Base-by-base conservation (phyloP, 1,139 yeast genomes). In the Kodamaea sp. region DNA sequence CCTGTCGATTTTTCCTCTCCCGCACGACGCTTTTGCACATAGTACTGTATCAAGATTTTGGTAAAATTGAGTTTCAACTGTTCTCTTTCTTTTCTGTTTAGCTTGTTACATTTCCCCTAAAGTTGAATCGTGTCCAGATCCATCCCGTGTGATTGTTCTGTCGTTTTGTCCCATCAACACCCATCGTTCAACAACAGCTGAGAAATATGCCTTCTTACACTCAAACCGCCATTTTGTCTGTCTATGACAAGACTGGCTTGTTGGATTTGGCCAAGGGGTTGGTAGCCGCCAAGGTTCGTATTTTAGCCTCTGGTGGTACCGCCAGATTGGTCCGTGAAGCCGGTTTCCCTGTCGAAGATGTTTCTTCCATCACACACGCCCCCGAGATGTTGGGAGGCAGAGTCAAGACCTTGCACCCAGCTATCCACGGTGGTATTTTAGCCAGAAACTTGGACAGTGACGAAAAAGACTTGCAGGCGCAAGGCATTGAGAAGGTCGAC, bases 361-460 rank as follows among this genome's bases (percentile, higher is more conserved):
- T 92, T 37, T 83, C 95, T 33, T 66, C 94, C 42, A 88, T 92
- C 59, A 92, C 98, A 32, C 95, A 89, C 58, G 97, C 97, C 23
- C 98, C 98, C 35, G 98, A 92, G 67, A 92, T 92, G 96, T 76
- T 92, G 51, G 96, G 97, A 40, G 98, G 98, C 44, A 80, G 98
- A 69, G 98, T 92, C 53, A 92, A 92, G 74, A 92, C 98, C 41
- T 76, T 92, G 55, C 98, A 92, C 63, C 98, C 98, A 26, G 97
- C 97, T 29, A 96, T 92, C 42, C 98, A 92, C 62, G 98, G 96
- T 50, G 98, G 97, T 72, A 92, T 92, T 53, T 77, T 92, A 51
- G 97, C 98, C 36, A 81, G 97, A 70, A 79, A 92, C 68, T 75
- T 86, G 59, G 95, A 85, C 53, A 74, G 86, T 44, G 98, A 92